Conservation (phyloP, 2,329 filamentous ascomycete species). For the Venturia asperata region DNA sequence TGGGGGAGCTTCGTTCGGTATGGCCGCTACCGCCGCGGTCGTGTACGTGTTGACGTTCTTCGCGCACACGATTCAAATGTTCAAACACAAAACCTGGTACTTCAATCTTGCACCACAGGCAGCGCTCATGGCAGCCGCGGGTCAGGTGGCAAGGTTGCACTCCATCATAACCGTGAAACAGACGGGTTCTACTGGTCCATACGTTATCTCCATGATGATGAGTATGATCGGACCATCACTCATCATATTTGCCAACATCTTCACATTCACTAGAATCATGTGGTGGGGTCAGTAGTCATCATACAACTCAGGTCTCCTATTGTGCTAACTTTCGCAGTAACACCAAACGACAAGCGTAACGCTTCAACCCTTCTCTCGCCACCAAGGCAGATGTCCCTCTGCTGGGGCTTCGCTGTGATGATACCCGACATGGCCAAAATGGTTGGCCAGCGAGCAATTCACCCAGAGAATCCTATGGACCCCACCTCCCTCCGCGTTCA, state of each 20-base stretch:
- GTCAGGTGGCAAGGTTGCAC: slow-evolving; percentile 7
- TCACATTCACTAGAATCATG: slow-evolving; percentile 17
- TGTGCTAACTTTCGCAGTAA: not conserved
- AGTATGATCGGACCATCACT: not conserved
- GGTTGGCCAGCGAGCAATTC: slow-evolving; percentile 13
- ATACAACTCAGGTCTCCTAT: too few relatives aligned
- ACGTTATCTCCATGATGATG: slow-evolving; percentile 9
- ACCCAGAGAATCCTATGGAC: slow-evolving; percentile 8
- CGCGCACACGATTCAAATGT: slow-evolving; percentile 12
- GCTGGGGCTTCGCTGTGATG: slow-evolving; percentile 11
- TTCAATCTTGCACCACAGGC: slow-evolving; percentile 13
- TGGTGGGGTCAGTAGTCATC: slow-evolving; percentile 12
- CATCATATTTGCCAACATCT: slow-evolving; percentile 10
- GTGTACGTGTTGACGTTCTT: not conserved
- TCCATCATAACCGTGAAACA: slow-evolving; percentile 11
- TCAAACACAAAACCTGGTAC: slow-evolving; percentile 18
- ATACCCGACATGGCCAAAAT: slow-evolving; percentile 15
- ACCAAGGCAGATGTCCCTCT: slow-evolving; percentile 8
- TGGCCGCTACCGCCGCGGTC: slow-evolving; percentile 10
- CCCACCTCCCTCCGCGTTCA: slow-evolving; percentile 3
- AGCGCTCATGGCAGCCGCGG: not conserved
- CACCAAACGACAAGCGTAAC: slow-evolving; percentile 17
- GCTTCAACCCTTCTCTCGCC: slow-evolving; percentile 7
- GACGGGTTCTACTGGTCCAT: slow-evolving; percentile 17
- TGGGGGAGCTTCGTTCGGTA: slow-evolving; percentile 14